Base-by-base conservation (phyloP, 768 basidiomycete species). In the Porphyrellus cyaneotinctus region DNA sequence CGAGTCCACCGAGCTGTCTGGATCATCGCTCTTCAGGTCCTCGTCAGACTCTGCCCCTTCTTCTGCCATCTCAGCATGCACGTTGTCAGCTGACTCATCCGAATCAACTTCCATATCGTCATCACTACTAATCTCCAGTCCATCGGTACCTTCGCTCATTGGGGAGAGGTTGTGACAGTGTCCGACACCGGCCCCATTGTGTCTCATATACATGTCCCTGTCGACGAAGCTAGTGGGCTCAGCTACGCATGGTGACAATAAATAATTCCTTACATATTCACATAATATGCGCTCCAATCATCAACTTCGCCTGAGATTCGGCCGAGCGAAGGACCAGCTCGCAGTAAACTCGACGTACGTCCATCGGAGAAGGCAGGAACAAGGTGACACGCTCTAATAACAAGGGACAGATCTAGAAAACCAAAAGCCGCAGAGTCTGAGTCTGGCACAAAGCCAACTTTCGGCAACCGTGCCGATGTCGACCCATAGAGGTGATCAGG, bases 331-430 rank as follows among this genome's bases (percentile, higher is more conserved):
- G 41, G 24, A 8, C 31, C 24, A 7, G 44, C n/a, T 20, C 18
- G 14, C 12, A 57, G n/a, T 10, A 60, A 50, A 10, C 35, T 32
- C 6, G 32, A 10, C 0, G 56, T 55, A 20, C 30, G 12, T 4
- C 64, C 63, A 44, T 64, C 52, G 5, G 47, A 39, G 43, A 71
- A 76, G 0, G 52, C 61, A 1, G 74, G 74, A 12, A 74, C 72
- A 1, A 75, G 47, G 31, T 76, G 72, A 13, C 59, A 58, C 0
- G 49, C 65, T 1, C 63, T 57, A 2, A 75, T 55, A 1, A 75
- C 63, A 0, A 64, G 53, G 0, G 39, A 43, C 73, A 52, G n/a
- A n/a, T 74, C 68, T 0, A 76, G 18, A 52, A 76, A 76, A 0
- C 70, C 64, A 51, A 75, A 76, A 0, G 70, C 54, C 0, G 45